Evolutionary conservation across 2,329 filamentous ascomycete genomes (phyloP).

Genomic region (Pestalotiopsis sp.): DNA sequence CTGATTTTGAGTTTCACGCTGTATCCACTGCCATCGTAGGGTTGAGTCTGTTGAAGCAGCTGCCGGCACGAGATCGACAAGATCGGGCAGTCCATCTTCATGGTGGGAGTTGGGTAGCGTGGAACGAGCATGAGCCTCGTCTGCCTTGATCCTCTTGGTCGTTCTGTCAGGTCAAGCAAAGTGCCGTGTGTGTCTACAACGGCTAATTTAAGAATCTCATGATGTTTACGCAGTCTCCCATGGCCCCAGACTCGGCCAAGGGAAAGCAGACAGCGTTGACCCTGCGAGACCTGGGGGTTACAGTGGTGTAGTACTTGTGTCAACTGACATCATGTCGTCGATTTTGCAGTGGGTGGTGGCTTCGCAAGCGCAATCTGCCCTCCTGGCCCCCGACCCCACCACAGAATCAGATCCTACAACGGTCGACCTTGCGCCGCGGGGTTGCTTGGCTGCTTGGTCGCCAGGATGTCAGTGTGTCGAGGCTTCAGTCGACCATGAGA

Average conservation of each 20-base stretch:
- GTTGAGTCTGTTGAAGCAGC: not conserved
- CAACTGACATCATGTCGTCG: slow-evolving; percentile 1
- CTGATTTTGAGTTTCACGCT: not conserved
- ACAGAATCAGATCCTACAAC: not conserved
- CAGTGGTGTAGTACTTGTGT: not conserved
- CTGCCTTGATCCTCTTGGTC: not conserved
- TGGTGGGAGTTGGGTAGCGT: not conserved
- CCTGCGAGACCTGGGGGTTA: not conserved
- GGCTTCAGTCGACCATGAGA: not conserved
- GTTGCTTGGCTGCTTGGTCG: not conserved
- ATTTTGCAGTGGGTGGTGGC: too few species aligned
- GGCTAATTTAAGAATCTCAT: not conserved
- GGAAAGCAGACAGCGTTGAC: not conserved
- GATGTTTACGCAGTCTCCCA: not conserved
- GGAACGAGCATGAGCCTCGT: not conserved
- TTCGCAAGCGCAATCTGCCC: not conserved
- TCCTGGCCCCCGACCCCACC: not conserved
- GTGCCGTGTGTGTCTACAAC: not conserved
- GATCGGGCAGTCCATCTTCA: not conserved
- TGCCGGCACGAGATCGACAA: not conserved
- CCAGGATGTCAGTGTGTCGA: not conserved
- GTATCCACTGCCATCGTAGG: not conserved
- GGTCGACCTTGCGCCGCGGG: slow-evolving; percentile 1
- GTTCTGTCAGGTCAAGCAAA: not conserved
- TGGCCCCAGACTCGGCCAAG: not conserved